Base-by-base conservation (phyloP, 169 alveolate species). In the Cystoisospora suis region DNA sequence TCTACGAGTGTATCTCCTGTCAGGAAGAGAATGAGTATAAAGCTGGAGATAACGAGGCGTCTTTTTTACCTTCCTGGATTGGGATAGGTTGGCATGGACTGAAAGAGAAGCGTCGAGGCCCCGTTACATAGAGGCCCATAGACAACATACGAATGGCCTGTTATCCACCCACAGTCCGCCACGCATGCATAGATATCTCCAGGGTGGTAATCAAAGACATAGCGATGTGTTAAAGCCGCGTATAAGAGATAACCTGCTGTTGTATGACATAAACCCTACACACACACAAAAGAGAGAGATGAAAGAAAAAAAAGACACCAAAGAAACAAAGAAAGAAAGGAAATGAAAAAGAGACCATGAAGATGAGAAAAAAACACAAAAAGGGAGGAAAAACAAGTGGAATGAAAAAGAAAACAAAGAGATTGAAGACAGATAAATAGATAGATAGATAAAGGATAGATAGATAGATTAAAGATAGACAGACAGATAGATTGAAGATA, bases 131-230 rank as follows among this genome's bases (percentile, higher is more conserved):
- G 94, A 0, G 99, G 99, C 27, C 99, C 99, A 94, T 98, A 98
- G 44, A 97, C 95, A 72, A 98, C 96, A 95, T 98, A 98, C 34
- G 98, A 94, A 92, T 98, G 99, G 3, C 99, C 99, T 20, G 99
- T 98, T 88, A 98, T 98, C 99, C 99, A 98, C 17, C 99, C 99
- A 53, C 97, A 95, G 93, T 98, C 99, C 9, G 99, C 99, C 58
- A 98, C 97, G 89, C 99, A 97, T 38, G 98, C 98, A 92, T 96
- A 97, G 49, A 97, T 92, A 92, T 98, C 99, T 29, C 97, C 97
- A 12, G 91, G 92, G 59, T 94, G 95, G 81, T 95, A 93, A 92
- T 98, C 98, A 91, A 97, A 97, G 49, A 80, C 88, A 94, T 96
- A 95, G 87, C 97, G 97, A 90, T 95, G 96, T 6, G 99, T 96